Evolutionary conservation across 352 stramenopile genomes (phyloP).

Genomic region (Thraustochytrium sp.): DNA sequence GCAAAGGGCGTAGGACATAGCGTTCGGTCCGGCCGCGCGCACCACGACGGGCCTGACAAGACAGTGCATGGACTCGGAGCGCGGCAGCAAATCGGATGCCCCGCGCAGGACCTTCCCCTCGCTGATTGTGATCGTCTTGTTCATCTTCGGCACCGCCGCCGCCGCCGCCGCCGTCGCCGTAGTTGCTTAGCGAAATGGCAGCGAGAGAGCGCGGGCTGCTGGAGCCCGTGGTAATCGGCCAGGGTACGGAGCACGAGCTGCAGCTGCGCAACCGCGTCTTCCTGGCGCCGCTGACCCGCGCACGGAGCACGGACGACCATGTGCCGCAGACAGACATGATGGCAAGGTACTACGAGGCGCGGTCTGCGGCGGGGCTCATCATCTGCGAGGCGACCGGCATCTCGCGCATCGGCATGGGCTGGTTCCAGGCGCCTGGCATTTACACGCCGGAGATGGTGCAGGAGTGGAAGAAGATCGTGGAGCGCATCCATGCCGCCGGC

Average conservation of each 20-base stretch:
- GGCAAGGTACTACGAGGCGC: constrained; percentile 61
- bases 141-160: too few relatives aligned
- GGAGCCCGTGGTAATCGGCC: neutral
- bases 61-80: too few relatives aligned
- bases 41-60: too few relatives aligned
- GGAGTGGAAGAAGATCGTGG: constrained; percentile 59
- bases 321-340: constrained; percentile 57
- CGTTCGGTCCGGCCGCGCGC: too few relatives aligned
- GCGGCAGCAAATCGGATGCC: too few relatives aligned
- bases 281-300: constrained; percentile 58
- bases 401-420: constrained; percentile 52
- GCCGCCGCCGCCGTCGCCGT: too few relatives aligned
- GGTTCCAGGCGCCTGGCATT: constrained; percentile 51
- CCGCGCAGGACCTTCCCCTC: too few relatives aligned
- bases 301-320: constrained; percentile 47
- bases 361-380: constrained; percentile 58
- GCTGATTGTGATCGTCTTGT: too few relatives aligned
- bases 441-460: constrained; percentile 47
- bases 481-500: constrained; percentile 59
- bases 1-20: too few relatives aligned
- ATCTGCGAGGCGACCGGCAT: constrained; percentile 62
- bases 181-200: too few relatives aligned
- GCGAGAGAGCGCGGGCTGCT: neutral
- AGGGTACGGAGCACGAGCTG: neutral
- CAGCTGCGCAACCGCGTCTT: constrained; percentile 60